Evolutionary conservation across 345 rosid genomes (phyloP), one percentile per base, ranked within the genome.

Genomic region (Citrus cavaleriei): DNA sequence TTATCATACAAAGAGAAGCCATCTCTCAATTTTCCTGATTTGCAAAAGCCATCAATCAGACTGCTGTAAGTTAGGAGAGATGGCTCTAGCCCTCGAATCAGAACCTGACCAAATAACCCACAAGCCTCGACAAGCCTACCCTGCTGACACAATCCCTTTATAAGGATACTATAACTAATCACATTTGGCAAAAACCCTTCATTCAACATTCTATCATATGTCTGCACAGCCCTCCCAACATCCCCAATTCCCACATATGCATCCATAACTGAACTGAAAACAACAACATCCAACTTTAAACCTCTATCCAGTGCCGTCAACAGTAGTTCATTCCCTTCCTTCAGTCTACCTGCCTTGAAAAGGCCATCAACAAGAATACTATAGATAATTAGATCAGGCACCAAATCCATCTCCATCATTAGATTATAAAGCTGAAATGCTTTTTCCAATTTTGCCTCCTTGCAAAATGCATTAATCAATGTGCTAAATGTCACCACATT

Each of bases 31-130:
- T 81, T 80, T 35, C 88, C 91, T 62, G 74, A 62, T 77, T 88
- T 86, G 85, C 86, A 88, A 68, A 82, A 83, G 28, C 89, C 88
- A 81, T 82, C 86, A 34, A 89, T 85, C 81, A 89, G 86, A 81
- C 87, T 82, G 66, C 78, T 80, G 82, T 83, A 89, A 59, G 87
- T 88, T 46, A 81, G 71, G 62, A 85, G 57, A 3, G 92, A 85
- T n/a, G 85, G 87, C 79, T 80, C 76, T 7, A 83, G 30, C 68
- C 91, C 89, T 74, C 49, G 70, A 82, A 85, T 88, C 73, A 84
- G 57, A 62, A 89, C 82, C 70, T 83, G 86, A 73, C 83, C 85
- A 82, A 82, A 86, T 60, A 88, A 16, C 21, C 88, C 91, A 85
- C 78, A 75, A 80, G 87, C 91, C 80, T 88, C 92, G 25, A 67